Percentiles rank a stretch among this genome's conserved stretches.
phyloP scores from a whole-genome alignment of 2,329 filamentous ascomycete genomes.

The Dothistroma pini region DNA sequence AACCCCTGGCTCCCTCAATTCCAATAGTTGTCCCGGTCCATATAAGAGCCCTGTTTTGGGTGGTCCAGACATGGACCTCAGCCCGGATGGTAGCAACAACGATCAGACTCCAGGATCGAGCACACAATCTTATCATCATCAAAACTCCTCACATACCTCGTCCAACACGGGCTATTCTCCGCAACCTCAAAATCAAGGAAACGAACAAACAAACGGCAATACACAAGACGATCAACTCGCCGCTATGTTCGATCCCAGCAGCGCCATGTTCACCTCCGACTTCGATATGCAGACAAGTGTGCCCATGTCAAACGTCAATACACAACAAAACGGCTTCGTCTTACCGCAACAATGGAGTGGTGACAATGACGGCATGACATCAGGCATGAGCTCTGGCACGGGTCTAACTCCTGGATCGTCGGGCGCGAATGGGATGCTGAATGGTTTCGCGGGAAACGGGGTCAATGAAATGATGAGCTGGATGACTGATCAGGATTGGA shows the following conservation, averaged over 20 bases:
- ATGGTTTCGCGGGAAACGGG: constrained; percentile 9
- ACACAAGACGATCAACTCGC: constrained; percentile 9
- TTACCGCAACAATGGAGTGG: constrained; percentile 19
- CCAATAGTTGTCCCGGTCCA: constrained; percentile 4
- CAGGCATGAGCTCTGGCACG: constrained; percentile 2
- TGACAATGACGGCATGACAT: background rate
- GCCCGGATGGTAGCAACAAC: constrained; percentile 29
- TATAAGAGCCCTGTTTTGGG: constrained; percentile 24
- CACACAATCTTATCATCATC: constrained; percentile 22
- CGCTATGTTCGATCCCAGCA: constrained; percentile 15
- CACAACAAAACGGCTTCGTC: constrained; percentile 23
- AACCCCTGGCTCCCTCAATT: constrained; percentile 23
- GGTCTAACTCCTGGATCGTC: constrained; percentile 20
- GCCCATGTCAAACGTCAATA: constrained; percentile 12
- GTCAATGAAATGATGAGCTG: constrained; percentile 27
- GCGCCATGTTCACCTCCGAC: constrained; percentile 15
- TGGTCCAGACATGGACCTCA: constrained; percentile 30
- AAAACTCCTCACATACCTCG: constrained; percentile 28
- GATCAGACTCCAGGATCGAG: constrained; percentile 29
- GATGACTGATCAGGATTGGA: constrained; percentile 33
- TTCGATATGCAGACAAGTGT: constrained; percentile 22
- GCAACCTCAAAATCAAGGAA: constrained; percentile 15
- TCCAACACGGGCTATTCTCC: constrained; percentile 30
- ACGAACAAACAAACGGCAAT: constrained; percentile 1
- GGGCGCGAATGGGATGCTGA: constrained; percentile 16